Conservation (phyloP, 2,329 filamentous ascomycete genomes). For the Talaromyces atroroseus region DNA sequence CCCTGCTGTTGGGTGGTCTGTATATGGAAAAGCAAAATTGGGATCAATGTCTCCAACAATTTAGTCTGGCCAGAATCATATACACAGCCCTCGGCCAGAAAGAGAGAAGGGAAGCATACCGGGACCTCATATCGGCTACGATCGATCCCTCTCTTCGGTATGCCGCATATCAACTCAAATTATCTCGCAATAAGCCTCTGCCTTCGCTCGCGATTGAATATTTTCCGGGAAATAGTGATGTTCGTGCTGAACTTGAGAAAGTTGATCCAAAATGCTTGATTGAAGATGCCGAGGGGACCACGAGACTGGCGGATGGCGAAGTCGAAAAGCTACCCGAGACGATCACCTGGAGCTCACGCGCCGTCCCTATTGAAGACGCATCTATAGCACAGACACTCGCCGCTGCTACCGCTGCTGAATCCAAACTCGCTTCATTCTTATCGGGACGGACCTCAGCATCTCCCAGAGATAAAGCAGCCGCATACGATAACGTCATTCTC, state of each 20-base stretch:
- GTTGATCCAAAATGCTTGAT: constrained; percentile 64
- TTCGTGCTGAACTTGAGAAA: constrained; percentile 64
- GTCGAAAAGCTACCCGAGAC: constrained; percentile 58
- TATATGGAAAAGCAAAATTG: constrained; percentile 85
- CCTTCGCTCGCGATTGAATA: constrained; percentile 70
- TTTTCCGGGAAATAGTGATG: constrained; percentile 59
- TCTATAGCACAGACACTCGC: constrained; percentile 81
- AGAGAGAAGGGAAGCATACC: constrained; percentile 70
- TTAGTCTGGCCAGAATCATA: constrained; percentile 71
- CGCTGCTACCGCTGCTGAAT: constrained; percentile 55
- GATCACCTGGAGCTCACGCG: constrained; percentile 78
- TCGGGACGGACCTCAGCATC: constrained; percentile 35
- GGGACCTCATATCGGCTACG: constrained; percentile 76
- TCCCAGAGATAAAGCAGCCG: constrained; percentile 64
- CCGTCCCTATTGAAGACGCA: constrained; percentile 86
- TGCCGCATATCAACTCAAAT: constrained; percentile 84
- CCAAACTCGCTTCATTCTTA: constrained; percentile 46
- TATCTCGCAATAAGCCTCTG: constrained; percentile 78
- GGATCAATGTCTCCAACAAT: constrained; percentile 70
- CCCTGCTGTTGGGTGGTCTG: constrained; percentile 68
- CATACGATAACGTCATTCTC: constrained; percentile 86
- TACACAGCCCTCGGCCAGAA: constrained; percentile 67
- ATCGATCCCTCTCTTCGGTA: constrained; percentile 93
- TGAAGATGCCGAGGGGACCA: constrained; percentile 50
- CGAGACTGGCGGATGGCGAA: constrained; percentile 40